Evolutionary conservation across 2,329 filamentous ascomycete genomes (phyloP).

Genomic region (Colletotrichum neosansevieriae): DNA sequence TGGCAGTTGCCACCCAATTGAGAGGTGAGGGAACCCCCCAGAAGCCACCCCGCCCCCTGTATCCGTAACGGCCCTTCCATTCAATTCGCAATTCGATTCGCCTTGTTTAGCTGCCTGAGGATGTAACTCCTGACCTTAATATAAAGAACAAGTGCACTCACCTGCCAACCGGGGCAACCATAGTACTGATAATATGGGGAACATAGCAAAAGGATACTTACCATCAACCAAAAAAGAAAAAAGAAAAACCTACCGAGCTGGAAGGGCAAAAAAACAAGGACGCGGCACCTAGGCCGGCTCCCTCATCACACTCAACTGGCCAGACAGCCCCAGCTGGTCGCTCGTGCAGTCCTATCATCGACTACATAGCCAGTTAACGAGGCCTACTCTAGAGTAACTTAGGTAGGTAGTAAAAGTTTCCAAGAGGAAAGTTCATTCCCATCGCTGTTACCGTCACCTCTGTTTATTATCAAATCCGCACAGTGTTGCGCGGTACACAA

Average conservation of each 20-base stretch:
- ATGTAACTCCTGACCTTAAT: slow-evolving; percentile 28
- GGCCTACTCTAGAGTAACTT: background rate
- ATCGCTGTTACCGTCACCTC: slow-evolving; percentile 19
- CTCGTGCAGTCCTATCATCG: slow-evolving; percentile 22
- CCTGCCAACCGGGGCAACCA: slow-evolving; percentile 21
- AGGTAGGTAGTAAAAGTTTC: no score
- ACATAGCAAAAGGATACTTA: slow-evolving; percentile 29
- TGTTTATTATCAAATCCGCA: slow-evolving; percentile 10
- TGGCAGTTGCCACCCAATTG: slow-evolving; percentile 39
- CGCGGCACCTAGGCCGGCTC: slow-evolving; percentile 33
- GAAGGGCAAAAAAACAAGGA: slow-evolving; percentile 29
- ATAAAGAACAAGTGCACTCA: slow-evolving; percentile 33
- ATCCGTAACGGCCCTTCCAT: slow-evolving; percentile 40
- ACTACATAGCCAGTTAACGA: slow-evolving; percentile 18
- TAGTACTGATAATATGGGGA: slow-evolving; percentile 28
- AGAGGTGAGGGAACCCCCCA: slow-evolving; percentile 33
- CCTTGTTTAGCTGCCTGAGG: slow-evolving; percentile 39
- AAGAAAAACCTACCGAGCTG: slow-evolving; percentile 2
- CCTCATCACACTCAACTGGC: slow-evolving; percentile 29
- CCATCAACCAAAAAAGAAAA: background rate
- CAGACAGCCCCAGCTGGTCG: slow-evolving; percentile 21
- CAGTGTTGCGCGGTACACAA: slow-evolving; percentile 14
- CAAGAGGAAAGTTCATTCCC: background rate
- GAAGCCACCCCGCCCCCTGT: slow-evolving; percentile 37
- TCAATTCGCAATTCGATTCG: slow-evolving; percentile 35